Evolutionary conservation across 257 asterid genomes (phyloP), one percentile per base, ranked within the genome.

Genomic region (Nyctanthes arbortristis): DNA sequence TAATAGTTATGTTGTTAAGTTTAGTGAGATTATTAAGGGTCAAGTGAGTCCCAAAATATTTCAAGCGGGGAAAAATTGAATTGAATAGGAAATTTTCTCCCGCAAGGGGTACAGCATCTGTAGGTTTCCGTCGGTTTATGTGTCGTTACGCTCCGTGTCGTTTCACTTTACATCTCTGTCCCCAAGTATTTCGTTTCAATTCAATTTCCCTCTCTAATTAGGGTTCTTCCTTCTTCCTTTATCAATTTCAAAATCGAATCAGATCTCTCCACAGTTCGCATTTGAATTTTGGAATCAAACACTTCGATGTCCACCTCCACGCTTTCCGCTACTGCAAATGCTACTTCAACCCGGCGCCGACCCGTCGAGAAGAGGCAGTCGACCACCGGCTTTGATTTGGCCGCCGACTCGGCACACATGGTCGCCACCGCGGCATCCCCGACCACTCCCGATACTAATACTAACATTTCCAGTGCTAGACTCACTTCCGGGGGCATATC

Each of bases 291-390:
- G 58, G 58, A 49, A 49, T 20, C 9, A 45, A 61, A 61, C 30
- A 29, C 57, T 22, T 24, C 52, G 30, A 75, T 92, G 98, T 88
- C 98, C 58, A 83, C 88, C n/a, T 89, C 98, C 57, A 89, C 91
- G 18, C 88, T 84, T 27, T 88, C 98, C 33, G 79, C 85, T 58
- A 81, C 96, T 24, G 92, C 92, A 3, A 84, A 87, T 66, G 86
- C 91, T 27, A 79, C 80, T 12, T 75, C 89, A 16, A 69, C 87
- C 58, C 92, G 98, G 70, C 96, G 98, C 67, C 92, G 96, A 20
- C 77, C 85, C 60, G 81, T 65, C 30, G 89, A 85, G 68, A 79
- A 78, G 80, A 84, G 68, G 58, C 72, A 56, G 6, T 54, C 81
- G 5, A 52, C 79, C 61, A 77, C 70, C 56, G 84, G 73, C 18